Evolutionary conservation across 2,329 filamentous ascomycete genomes (phyloP), one percentile per base, ranked within the genome.

Genomic region (Curvularia sp.): DNA sequence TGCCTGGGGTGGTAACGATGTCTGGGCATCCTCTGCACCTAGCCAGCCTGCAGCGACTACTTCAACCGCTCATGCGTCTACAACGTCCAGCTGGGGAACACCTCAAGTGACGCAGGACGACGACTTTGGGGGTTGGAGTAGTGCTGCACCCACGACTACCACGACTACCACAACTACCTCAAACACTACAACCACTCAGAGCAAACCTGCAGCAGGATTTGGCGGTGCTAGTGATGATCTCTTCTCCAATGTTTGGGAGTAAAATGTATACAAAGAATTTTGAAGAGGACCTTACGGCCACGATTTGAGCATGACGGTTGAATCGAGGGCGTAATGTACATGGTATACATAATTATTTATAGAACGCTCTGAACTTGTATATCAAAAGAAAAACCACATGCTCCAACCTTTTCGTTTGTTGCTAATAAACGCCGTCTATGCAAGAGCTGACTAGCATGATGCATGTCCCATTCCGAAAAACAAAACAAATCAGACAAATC

Each of bases 181-280:
- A 7, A 61, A 65, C 19, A 64, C 61, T 3, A 59, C 55, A 1
- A 60, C 57, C 3, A 59, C 61, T n/a, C 45, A 60, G 21, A 78
- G 77, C 13, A 78, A 83, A 48, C 80, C 88, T 32, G 79, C 84
- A 25, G 80, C 83, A 21, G 85, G 85, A 3, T 75, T 79, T 55
- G 88, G 86, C 53, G 81, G 79, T 28, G 76, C 79, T 30, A 78
- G 79, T 49, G 94, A 97, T 65, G 94, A 98, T 80, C 77, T 98
- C 70, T 98, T 98, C 78, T 93, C 90, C 30, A 98, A 98, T 77
- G 94, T 98, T 49, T 98, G 94, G 94, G 86, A 93, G 80, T 97
- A 80, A 39, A 28, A 25, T 46, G 23, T 7, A 23, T 39, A 27
- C 12, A 5, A 18, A 25, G 13, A 19, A 28, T 13, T 23, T 50